A percentile compares a stretch with the other conserved stretches of the same genome.
Evolutionary conservation across 2,329 filamentous ascomycete species (phyloP).

Genomic region (Mariannaea sp.): DNA sequence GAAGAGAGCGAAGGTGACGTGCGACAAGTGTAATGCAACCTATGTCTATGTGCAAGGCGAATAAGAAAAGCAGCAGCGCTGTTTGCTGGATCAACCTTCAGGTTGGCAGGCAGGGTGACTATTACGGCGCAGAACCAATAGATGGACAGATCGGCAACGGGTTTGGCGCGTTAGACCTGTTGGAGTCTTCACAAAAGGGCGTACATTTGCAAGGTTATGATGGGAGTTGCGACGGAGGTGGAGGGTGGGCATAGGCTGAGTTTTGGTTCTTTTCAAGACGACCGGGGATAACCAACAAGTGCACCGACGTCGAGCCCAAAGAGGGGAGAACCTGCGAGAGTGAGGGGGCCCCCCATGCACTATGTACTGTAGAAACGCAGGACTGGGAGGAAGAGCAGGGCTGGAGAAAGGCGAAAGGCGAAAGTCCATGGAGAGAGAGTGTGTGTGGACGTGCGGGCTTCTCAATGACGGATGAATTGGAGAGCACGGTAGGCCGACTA

Average conservation of each 20-base stretch:
- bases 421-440: no score
- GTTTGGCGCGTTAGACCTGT: background rate
- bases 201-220: slow-evolving; percentile 12
- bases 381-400: background rate
- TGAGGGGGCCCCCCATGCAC: background rate
- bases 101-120: background rate
- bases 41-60: background rate
- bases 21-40: background rate
- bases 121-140: background rate
- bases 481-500: background rate
- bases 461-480: background rate
- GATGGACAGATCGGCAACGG: background rate
- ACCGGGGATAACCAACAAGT: background rate
- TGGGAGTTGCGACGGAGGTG: slow-evolving; percentile 10
- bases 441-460: no score
- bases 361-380: background rate
- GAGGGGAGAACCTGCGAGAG: background rate
- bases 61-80: background rate
- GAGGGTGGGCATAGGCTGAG: slow-evolving; percentile 12
- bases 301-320: background rate
- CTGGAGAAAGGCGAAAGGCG: background rate
- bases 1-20: background rate
- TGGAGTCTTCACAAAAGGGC: background rate
- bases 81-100: background rate
- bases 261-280: slow-evolving; percentile 11